These are phyloP conservation scores for Claviceps spartinae DNA, from an alignment of 2,329 filamentous ascomycete species.

Conservation along the genomic window DNA sequence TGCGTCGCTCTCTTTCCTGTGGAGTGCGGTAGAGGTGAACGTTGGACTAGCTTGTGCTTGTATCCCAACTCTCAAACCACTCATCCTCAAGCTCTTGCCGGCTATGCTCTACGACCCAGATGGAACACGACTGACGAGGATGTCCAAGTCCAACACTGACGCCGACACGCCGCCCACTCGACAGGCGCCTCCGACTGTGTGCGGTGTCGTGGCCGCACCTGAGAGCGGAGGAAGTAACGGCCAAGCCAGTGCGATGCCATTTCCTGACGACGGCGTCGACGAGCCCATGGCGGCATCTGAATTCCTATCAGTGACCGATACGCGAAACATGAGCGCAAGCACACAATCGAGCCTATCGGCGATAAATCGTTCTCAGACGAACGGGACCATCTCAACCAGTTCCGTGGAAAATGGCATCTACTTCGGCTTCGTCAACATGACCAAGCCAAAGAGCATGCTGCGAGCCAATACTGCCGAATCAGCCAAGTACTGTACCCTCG, in stretches of 20 bases:
- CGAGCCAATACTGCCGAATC: constrained; percentile 49
- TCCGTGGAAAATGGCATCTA: constrained; percentile 38
- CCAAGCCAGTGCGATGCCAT: not conserved
- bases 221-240: not conserved
- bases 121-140: constrained; percentile 19
- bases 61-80: constrained; percentile 80
- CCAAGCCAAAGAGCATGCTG: constrained; percentile 56
- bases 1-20: constrained; percentile 77
- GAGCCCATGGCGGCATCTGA: constrained; percentile 26
- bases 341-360: constrained; percentile 3
- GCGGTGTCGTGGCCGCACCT: not conserved
- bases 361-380: constrained; percentile 13
- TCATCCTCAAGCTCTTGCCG: constrained; percentile 54
- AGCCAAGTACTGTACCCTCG: constrained; percentile 57
- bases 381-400: constrained; percentile 21
- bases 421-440: constrained; percentile 67
- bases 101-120: constrained; percentile 40
- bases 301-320: constrained; percentile 32
- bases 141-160: constrained; percentile 17
- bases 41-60: constrained; percentile 82
- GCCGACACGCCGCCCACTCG: constrained; percentile 16
- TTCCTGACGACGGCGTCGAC: constrained; percentile 10
- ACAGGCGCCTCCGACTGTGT: not conserved
- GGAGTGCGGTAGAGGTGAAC: constrained; percentile 86
- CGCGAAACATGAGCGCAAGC: constrained; percentile 9